A percentile compares a stretch with the other conserved stretches of the same genome.
These are phyloP conservation scores for Durio zibethinus DNA, from an alignment of 345 rosid genomes.

Conservation along the genomic window DNA sequence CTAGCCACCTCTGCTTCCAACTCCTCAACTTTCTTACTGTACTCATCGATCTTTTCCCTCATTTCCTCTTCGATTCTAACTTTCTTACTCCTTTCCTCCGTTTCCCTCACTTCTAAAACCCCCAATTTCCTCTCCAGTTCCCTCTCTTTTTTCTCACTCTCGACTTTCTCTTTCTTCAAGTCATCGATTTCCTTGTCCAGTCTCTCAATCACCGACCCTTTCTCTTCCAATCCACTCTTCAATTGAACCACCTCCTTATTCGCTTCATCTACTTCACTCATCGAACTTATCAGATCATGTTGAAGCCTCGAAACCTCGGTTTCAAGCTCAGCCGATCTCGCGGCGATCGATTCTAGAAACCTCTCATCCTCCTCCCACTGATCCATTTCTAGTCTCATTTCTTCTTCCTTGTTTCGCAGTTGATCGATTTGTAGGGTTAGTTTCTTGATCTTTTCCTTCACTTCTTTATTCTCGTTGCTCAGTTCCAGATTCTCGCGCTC, in stretches of 20 bases:
- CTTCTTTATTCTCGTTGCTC: constrained; percentile 31
- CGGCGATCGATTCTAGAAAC: constrained; percentile 40
- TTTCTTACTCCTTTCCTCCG: constrained; percentile 64
- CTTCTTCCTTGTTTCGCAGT: constrained; percentile 35
- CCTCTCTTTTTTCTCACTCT: constrained; percentile 51
- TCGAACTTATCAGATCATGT: constrained; percentile 51
- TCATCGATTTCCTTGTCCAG: constrained; percentile 50
- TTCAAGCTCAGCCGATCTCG: constrained; percentile 61
- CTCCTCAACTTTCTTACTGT: constrained; percentile 36
- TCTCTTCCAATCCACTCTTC: constrained; percentile 41
- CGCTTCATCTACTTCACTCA: constrained; percentile 51
- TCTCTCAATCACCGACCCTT: constrained; percentile 34
- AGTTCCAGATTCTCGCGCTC: constrained; percentile 52
- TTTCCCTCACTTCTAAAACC: constrained; percentile 50
- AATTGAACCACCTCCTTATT: constrained; percentile 38
- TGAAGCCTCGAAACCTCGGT: constrained; percentile 58
- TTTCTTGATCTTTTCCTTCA: constrained; percentile 34
- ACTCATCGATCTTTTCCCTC: constrained; percentile 45
- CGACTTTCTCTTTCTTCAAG: constrained; percentile 53
- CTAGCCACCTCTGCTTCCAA: constrained; percentile 38
- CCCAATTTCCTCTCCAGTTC: constrained; percentile 74
- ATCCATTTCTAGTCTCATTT: constrained; percentile 46
- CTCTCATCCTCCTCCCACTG: constrained; percentile 51
- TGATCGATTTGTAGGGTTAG: constrained; percentile 38
- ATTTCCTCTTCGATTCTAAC: constrained; percentile 55